These are phyloP conservation scores for Blepharisma undulans DNA, from an alignment of 169 alveolate species.

Conservation along the genomic window DNA sequence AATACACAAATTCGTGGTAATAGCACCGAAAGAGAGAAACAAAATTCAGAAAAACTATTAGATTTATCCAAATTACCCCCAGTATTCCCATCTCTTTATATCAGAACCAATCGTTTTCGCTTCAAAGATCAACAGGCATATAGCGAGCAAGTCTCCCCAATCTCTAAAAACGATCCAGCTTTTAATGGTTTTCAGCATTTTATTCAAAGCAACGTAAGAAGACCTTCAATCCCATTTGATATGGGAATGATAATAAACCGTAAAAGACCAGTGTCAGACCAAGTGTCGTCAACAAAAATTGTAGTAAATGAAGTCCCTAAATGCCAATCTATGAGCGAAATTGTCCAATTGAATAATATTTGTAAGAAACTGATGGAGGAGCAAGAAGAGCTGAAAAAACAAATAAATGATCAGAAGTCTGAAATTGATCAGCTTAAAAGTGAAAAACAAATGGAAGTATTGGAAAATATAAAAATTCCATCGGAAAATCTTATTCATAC, in stretches of 20 bases:
- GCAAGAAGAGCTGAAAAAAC: background rate
- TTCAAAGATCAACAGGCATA: background rate
- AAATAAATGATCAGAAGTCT: background rate
- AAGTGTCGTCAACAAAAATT: background rate
- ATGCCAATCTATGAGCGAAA: background rate
- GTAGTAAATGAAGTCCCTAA: background rate
- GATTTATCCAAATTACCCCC: background rate
- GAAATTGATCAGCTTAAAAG: background rate
- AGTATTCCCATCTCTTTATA: background rate
- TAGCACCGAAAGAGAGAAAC: background rate
- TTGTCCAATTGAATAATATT: background rate
- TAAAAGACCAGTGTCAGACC: background rate
- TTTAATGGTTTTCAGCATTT: background rate
- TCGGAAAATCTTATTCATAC: background rate
- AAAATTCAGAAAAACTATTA: background rate
- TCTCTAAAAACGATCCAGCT: background rate
- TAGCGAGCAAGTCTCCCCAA: background rate
- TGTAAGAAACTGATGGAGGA: background rate
- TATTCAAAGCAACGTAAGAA: background rate
- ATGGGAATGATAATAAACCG: background rate
- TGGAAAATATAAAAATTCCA: background rate
- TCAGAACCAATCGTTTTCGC: background rate
- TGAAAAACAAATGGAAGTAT: background rate
- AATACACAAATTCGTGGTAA: background rate
- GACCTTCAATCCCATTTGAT: background rate